Evolutionary conservation across 805 yeast species (phyloP), one percentile per base, ranked within the genome.

Genomic region (Cyberlindnera suaveolens): DNA sequence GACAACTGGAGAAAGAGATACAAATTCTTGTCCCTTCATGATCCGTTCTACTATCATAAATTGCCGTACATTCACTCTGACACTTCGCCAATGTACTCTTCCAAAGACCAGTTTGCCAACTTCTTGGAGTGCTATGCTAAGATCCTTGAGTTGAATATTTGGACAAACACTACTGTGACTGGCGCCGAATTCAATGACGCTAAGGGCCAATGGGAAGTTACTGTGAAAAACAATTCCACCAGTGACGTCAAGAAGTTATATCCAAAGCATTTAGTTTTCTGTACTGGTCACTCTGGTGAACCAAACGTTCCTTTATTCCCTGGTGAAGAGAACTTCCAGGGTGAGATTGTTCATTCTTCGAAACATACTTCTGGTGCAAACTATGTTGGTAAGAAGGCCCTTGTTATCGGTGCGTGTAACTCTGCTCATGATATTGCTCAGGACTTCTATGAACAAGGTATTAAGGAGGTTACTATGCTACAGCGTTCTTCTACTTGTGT

Each of bases 1-100:
- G 75, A 71, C 48, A 70, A 71, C 53, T 71, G 75, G 75, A 62
- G 76, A 53, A 58, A 60, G 43, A 56, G 76, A 34, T 71, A 71
- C 51, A 66, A 65, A 51, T 70, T 71, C 39, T 55, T 71, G 32
- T 69, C 71, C 6, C 53, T 71, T 26, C 76, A 71, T 50, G 76
- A 71, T 50, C 74, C 75, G 1, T 70, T 66, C 44, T 68, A 66
- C 61, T 64, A 64, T 45, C 70, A 67, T 49, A 68, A 67, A 48
- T 51, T 71, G 42, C 62, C 74, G 11, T 70, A 70, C 49, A 44
- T 70, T 39, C 54, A 61, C 35, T 65, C 64, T 47, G 74, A 74
- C 31, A 62, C 62, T 5, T 61, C 63, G 5, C 76, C 76, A 36
- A 56, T 65, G 31, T 71, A 56, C 50, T 62, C 72, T 3, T 70